These are phyloP conservation scores for Podospora conica DNA, from an alignment of 495 filamentous ascomycete genomes.

Conservation along the genomic window DNA sequence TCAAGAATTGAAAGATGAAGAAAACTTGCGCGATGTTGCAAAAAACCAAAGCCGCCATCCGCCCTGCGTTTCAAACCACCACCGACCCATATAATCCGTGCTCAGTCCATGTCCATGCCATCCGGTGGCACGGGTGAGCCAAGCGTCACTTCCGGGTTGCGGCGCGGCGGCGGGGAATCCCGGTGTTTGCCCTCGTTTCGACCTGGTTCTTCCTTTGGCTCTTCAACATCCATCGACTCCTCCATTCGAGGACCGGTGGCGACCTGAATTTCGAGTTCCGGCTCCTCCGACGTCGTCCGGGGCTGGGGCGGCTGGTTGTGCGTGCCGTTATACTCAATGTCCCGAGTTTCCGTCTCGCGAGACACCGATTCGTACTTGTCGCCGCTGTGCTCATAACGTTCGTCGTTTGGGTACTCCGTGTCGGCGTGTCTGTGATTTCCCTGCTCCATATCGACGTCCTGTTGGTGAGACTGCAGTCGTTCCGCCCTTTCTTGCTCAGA, in stretches of 20 bases:
- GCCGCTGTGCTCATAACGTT: not conserved
- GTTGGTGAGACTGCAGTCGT: conserved; percentile 3
- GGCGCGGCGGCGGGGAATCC: conserved; percentile 3
- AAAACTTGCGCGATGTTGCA: not conserved
- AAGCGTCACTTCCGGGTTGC: conserved; percentile 27
- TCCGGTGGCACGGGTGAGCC: conserved; percentile 29
- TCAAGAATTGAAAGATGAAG: not conserved
- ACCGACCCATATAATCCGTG: not conserved
- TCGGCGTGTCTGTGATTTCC: not conserved
- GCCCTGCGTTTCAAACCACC: too few species aligned
- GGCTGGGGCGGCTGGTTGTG: not conserved
- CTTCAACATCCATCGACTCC: conserved; percentile 20
- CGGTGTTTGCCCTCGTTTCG: conserved; percentile 7
- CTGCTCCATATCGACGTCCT: conserved; percentile 9
- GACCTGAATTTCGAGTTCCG: conserved; percentile 20
- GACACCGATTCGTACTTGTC: not conserved
- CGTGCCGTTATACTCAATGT: not conserved
- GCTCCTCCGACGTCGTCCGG: not conserved
- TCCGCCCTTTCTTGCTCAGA: conserved; percentile 7
- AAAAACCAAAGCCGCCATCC: too few species aligned
- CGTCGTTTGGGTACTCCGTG: not conserved
- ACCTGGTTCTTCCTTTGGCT: not conserved
- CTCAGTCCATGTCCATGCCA: conserved; percentile 27
- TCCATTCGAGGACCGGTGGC: conserved; percentile 4
- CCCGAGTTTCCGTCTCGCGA: not conserved